phyloP scores from a whole-genome alignment of 768 basidiomycete genomes.

The Vararia minispora region DNA sequence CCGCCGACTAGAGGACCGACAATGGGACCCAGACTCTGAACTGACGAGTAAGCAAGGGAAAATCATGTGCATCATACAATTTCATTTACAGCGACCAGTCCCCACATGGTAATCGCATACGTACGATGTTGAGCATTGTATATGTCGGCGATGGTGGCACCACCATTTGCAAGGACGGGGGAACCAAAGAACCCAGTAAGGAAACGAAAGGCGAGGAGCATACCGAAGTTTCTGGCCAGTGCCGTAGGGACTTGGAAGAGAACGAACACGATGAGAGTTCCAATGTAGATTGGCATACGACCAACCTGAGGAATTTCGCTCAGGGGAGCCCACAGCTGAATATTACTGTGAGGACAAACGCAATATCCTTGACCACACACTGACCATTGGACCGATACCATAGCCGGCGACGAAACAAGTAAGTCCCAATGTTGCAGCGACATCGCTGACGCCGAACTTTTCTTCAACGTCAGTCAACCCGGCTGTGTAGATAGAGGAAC shows the following conservation, averaged over 20 bases:
- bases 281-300: constrained; percentile 23
- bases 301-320: constrained; percentile 24
- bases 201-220: constrained; percentile 24
- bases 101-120: constrained; percentile 20
- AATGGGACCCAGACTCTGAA: no score
- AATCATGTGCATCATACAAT: no score
- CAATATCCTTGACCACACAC: background rate
- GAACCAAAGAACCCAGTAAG: constrained; percentile 24
- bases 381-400: constrained; percentile 13
- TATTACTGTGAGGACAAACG: constrained; percentile 11
- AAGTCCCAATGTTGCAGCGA: constrained; percentile 21
- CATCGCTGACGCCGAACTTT: constrained; percentile 20
- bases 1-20: constrained; percentile 24
- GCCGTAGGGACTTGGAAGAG: constrained; percentile 24
- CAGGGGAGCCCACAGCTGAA: constrained; percentile 22
- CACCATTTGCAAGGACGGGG: constrained; percentile 24
- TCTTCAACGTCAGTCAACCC: constrained; percentile 18
- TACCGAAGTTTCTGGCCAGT: constrained; percentile 20
- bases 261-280: constrained; percentile 22
- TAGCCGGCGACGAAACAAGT: constrained; percentile 19
- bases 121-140: constrained; percentile 17
- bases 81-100: constrained; percentile 18
- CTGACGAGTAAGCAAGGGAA: no score
- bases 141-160: constrained; percentile 19
- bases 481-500: constrained; percentile 23